Conservation (phyloP, 2,329 filamentous ascomycete species). For the Chaetomium strumarium region DNA sequence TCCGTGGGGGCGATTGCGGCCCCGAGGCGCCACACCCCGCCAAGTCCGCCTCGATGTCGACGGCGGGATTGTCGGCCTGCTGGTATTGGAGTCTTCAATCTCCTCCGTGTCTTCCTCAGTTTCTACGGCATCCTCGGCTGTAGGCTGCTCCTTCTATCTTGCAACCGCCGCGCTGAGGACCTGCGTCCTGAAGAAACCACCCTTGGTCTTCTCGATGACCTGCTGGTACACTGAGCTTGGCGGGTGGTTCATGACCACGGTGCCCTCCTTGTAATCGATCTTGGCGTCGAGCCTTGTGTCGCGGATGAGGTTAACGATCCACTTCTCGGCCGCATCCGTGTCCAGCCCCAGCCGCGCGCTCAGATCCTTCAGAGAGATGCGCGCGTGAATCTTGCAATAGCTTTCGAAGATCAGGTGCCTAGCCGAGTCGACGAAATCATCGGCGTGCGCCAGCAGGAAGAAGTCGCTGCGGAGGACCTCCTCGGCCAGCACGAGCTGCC, state of each 20-base stretch:
- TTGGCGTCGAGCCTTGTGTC: conserved; percentile 97
- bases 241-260: conserved; percentile 98
- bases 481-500: conserved; percentile 79
- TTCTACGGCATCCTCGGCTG: too few relatives aligned
- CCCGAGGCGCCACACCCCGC: too few relatives aligned
- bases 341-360: conserved; percentile 86
- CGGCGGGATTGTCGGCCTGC: too few relatives aligned
- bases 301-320: conserved; percentile 98
- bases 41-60: too few relatives aligned
- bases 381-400: conserved; percentile 99
- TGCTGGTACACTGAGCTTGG: conserved; percentile 98
- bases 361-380: conserved; percentile 96
- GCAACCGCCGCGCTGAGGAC: conserved; percentile 69
- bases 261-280: conserved; percentile 98
- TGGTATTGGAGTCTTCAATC: too few relatives aligned
- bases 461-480: conserved; percentile 90
- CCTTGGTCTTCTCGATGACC: conserved; percentile 98
- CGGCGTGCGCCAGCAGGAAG: conserved; percentile 80
- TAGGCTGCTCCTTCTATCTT: conserved; percentile 15
- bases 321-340: conserved; percentile 97
- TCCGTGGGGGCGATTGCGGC: too few relatives aligned
- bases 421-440: conserved; percentile 88
- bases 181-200: conserved; percentile 96
- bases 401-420: conserved; percentile 96
- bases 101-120: too few relatives aligned